Conservation (phyloP, 345 rosid species). For the Alliaria petiolata region DNA sequence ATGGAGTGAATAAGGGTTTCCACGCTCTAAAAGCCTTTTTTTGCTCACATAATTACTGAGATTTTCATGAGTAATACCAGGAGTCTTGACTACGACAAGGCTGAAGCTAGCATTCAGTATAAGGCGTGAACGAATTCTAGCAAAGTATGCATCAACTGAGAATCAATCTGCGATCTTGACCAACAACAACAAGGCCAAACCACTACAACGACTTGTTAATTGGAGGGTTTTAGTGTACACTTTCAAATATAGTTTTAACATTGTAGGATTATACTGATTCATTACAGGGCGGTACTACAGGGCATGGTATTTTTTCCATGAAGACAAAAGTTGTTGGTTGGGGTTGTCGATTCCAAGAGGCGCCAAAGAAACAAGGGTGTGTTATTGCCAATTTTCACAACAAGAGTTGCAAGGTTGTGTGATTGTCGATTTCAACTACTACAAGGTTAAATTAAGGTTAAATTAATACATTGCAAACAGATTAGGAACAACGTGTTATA, state of each 20-base stretch:
- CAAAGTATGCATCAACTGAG: background rate
- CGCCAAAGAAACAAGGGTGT: background rate
- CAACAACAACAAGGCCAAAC: slow-evolving; percentile 7
- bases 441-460: background rate
- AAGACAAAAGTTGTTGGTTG: background rate
- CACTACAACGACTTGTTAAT: background rate
- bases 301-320: background rate
- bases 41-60: background rate
- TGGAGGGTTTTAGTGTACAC: background rate
- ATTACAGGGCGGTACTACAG: background rate
- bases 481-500: background rate
- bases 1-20: background rate
- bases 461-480: background rate
- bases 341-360: background rate
- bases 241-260: background rate
- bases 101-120: background rate
- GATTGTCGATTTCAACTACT: background rate
- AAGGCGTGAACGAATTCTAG: background rate
- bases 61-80: background rate
- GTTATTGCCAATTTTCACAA: background rate
- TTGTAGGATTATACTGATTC: background rate
- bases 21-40: background rate
- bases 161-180: background rate
- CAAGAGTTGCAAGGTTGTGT: background rate
- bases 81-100: background rate